These are phyloP conservation scores for Trichoderma endophyticum DNA, from an alignment of 2,329 filamentous ascomycete species.

Conservation along the genomic window DNA sequence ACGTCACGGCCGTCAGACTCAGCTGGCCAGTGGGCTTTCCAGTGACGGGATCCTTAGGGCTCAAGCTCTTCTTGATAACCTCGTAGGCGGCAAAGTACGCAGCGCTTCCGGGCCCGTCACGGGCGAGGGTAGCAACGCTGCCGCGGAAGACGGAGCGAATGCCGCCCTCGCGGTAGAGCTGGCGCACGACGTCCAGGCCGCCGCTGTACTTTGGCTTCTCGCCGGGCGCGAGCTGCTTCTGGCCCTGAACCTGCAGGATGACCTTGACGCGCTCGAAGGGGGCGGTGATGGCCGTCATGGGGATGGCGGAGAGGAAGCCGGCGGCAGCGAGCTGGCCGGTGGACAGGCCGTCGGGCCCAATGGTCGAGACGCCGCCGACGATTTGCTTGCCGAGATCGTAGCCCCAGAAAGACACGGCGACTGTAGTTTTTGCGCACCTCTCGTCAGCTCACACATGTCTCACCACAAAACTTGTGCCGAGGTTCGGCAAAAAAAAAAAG, in stretches of 20 bases:
- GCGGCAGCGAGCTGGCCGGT: conserved; percentile 87
- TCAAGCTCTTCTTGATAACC: conserved; percentile 83
- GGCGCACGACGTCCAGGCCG: conserved; percentile 83
- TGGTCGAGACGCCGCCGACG: conserved; percentile 65
- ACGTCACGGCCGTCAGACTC: conserved; percentile 76
- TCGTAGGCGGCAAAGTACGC: conserved; percentile 98
- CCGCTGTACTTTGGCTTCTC: conserved; percentile 91
- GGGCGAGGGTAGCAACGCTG: conserved; percentile 82
- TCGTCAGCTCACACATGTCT: background rate
- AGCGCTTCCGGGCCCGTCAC: conserved; percentile 88
- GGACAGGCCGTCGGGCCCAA: conserved; percentile 67
- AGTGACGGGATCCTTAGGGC: conserved; percentile 71
- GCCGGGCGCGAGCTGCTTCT: conserved; percentile 81
- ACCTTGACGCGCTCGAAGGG: conserved; percentile 99
- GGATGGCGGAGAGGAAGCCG: conserved; percentile 95
- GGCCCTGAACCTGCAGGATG: conserved; percentile 94
- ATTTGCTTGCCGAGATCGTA: conserved; percentile 94
- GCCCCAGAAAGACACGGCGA: conserved; percentile 74
- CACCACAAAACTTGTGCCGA: background rate
- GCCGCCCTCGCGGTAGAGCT: conserved; percentile 89
- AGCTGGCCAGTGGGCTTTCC: conserved; percentile 74
- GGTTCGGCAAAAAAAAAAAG: background rate
- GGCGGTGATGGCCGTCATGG: conserved; percentile 97
- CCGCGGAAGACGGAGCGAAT: conserved; percentile 90
- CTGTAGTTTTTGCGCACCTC: conserved; percentile 34